Evolutionary conservation across 2,329 filamentous ascomycete species (phyloP).

Genomic region (Tolypocladium tropicale): DNA sequence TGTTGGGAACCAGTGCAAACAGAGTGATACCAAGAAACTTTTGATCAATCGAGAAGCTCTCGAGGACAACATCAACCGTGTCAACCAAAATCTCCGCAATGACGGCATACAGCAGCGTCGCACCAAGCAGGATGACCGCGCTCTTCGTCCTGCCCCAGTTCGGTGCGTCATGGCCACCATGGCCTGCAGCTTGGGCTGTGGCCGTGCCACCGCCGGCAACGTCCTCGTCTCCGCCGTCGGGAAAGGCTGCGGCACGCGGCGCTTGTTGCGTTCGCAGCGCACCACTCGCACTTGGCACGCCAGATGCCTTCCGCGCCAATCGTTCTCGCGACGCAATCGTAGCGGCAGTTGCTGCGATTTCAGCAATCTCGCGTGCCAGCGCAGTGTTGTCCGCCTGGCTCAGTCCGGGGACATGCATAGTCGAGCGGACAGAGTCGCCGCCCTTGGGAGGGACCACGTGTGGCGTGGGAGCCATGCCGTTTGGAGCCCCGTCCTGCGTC

Average conservation of each 20-base stretch:
- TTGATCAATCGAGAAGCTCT: conserved; percentile 85
- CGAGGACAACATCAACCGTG: conserved; percentile 91
- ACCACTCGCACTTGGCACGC: conserved; percentile 8
- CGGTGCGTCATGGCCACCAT: conserved; percentile 88
- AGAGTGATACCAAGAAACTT: conserved; percentile 96
- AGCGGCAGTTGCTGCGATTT: conserved; percentile 86
- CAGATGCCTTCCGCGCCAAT: conserved; percentile 27
- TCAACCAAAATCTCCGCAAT: conserved; percentile 96
- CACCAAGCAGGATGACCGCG: conserved; percentile 75
- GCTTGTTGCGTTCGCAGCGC: conserved; percentile 17
- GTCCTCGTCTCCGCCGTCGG: conserved; percentile 35
- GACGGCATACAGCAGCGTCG: conserved; percentile 87
- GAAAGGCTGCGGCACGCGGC: conserved; percentile 26
- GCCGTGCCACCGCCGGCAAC: conserved; percentile 18
- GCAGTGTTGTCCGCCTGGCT: conserved; percentile 73
- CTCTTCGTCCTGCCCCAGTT: conserved; percentile 95
- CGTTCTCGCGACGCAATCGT: conserved; percentile 74
- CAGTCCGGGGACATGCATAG: conserved; percentile 55
- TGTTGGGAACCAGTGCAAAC: conserved; percentile 95
- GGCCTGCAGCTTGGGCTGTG: conserved; percentile 24
- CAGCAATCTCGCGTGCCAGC: conserved; percentile 77
- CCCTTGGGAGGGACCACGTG: conserved; percentile 69
- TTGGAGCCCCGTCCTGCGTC: conserved; percentile 23
- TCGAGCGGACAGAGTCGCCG: conserved; percentile 30
- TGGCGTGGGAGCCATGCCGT: conserved; percentile 42